A percentile compares a stretch with the other conserved stretches of the same genome.
These are phyloP conservation scores for Aphanomyces stellatus DNA, from an alignment of 352 stramenopile species.

Conservation along the genomic window DNA sequence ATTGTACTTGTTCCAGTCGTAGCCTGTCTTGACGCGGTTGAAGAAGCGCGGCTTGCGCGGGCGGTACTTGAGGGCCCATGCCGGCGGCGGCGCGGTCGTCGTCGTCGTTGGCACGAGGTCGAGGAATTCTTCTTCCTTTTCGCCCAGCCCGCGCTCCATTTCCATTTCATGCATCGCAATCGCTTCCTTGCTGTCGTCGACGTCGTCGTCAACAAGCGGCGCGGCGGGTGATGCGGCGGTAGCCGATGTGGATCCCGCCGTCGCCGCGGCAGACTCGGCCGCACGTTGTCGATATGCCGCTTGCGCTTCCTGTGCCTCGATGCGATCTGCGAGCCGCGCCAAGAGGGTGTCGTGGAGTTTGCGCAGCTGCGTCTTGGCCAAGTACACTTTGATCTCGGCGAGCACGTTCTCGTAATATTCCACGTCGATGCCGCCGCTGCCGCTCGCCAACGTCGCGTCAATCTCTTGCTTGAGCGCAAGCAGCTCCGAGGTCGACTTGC, in stretches of 20 bases:
- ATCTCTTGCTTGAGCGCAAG: slow-evolving; percentile 50
- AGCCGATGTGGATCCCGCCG: neutral
- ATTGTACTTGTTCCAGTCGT: slow-evolving; percentile 99
- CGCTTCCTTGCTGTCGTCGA: slow-evolving; percentile 57
- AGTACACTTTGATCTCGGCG: slow-evolving; percentile 88
- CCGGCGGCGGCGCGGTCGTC: neutral
- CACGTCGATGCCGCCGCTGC: slow-evolving; percentile 71
- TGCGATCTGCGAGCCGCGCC: slow-evolving; percentile 82
- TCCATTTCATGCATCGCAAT: slow-evolving; percentile 55
- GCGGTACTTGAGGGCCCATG: neutral
- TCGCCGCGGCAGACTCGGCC: neutral
- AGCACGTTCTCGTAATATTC: slow-evolving; percentile 93
- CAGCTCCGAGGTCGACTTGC: slow-evolving; percentile 53
- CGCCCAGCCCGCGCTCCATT: slow-evolving; percentile 50
- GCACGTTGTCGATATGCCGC: neutral
- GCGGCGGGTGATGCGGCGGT: neutral
- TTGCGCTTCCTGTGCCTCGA: slow-evolving; percentile 73
- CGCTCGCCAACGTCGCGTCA: slow-evolving; percentile 52
- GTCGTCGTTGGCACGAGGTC: slow-evolving; percentile 72
- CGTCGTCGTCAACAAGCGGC: slow-evolving; percentile 22
- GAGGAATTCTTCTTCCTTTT: slow-evolving; percentile 67
- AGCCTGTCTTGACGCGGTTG: slow-evolving; percentile 98
- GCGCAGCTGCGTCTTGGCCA: slow-evolving; percentile 80
- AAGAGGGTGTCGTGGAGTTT: slow-evolving; percentile 94
- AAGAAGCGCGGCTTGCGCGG: slow-evolving; percentile 95